Evolutionary conservation across 192 early-diverging fungal genomes (phyloP).

Genomic region (Jimgerdemannia lactiflua): DNA sequence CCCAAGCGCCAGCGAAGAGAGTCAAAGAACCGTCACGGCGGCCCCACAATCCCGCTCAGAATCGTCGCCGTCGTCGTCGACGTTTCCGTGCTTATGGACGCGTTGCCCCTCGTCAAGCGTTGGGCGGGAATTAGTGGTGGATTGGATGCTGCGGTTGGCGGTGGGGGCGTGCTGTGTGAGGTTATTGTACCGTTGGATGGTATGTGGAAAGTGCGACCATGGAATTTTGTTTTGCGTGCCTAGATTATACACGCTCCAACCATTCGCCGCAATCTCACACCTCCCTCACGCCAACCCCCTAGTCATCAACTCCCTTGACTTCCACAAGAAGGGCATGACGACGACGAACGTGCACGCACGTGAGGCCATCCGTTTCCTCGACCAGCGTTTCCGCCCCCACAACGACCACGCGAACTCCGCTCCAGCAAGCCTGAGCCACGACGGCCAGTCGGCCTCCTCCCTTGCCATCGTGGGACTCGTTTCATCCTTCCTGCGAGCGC

Average conservation of each 20-base stretch:
- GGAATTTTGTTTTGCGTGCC: no score
- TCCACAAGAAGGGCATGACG: slow-evolving; percentile 48
- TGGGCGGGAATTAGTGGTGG: slow-evolving; percentile 31
- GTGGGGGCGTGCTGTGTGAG: slow-evolving; percentile 22
- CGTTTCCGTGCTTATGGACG: slow-evolving; percentile 44
- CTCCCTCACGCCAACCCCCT: not conserved
- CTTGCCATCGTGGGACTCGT: slow-evolving; percentile 4
- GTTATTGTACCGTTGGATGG: slow-evolving; percentile 55
- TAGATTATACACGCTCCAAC: no score
- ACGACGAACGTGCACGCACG: slow-evolving; percentile 44
- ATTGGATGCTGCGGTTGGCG: slow-evolving; percentile 14
- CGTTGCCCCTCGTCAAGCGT: slow-evolving; percentile 39
- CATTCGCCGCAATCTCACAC: no score
- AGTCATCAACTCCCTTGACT: slow-evolving; percentile 52
- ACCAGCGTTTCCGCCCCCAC: slow-evolving; percentile 21
- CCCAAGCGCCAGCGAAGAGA: no score
- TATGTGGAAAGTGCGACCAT: no score
- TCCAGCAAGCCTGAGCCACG: not conserved
- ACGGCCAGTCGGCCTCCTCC: not conserved
- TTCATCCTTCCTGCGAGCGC: slow-evolving; percentile 38
- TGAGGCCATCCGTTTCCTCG: slow-evolving; percentile 56
- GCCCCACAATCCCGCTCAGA: not conserved
- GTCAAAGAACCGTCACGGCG: no score
- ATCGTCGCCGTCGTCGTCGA: slow-evolving; percentile 38
- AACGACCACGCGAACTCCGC: not conserved